Conservation (phyloP, 495 filamentous ascomycete genomes). For the Penicillium steckii region DNA sequence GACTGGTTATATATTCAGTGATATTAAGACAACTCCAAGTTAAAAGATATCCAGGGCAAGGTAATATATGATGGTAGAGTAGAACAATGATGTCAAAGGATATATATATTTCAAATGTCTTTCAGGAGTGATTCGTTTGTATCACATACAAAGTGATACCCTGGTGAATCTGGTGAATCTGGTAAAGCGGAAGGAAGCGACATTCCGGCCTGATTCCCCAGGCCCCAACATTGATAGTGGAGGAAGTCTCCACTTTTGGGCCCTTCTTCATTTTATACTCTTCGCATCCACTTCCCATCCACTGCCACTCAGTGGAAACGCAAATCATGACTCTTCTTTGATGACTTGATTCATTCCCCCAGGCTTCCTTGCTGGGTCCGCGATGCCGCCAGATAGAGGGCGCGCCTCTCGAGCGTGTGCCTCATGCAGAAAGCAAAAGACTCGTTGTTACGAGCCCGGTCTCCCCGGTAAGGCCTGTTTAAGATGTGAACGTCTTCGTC, state of each 20-base stretch:
- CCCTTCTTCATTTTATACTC: too few relatives aligned
- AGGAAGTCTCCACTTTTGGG: background rate
- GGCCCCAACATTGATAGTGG: background rate
- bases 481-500: conserved; percentile 37
- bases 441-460: conserved; percentile 41
- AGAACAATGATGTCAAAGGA: too few relatives aligned
- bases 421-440: conserved; percentile 45
- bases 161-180: too few relatives aligned
- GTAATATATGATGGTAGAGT: too few relatives aligned
- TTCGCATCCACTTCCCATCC: background rate
- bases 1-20: too few relatives aligned
- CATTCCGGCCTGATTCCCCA: background rate
- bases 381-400: conserved; percentile 44
- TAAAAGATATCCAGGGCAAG: too few relatives aligned
- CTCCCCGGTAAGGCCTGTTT: conserved; percentile 31
- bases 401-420: conserved; percentile 45
- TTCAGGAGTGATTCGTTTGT: too few relatives aligned
- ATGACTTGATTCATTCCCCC: background rate
- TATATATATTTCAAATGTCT: too few relatives aligned
- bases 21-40: too few relatives aligned
- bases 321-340: background rate
- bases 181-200: background rate
- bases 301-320: background rate
- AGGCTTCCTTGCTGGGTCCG: conserved; percentile 1
- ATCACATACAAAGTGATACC: too few relatives aligned